Evolutionary conservation across 2,329 filamentous ascomycete genomes (phyloP).

Genomic region (Fusarium pseudocircinatum): DNA sequence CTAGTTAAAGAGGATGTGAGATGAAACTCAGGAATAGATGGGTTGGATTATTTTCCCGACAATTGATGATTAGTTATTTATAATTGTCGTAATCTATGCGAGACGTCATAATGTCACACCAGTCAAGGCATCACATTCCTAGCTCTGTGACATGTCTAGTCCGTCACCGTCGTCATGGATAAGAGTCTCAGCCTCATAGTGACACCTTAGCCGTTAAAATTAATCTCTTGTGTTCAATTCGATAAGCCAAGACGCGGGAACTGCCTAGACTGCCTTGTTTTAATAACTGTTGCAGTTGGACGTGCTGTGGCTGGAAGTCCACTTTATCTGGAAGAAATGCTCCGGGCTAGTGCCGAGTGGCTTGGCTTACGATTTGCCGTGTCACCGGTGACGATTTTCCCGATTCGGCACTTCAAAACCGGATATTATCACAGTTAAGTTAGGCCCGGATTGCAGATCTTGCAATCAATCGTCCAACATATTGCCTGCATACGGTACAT

Average conservation of each 20-base stretch:
- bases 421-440: background rate
- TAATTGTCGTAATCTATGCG: background rate
- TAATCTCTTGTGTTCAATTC: background rate
- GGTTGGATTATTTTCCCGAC: background rate
- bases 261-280: background rate
- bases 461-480: background rate
- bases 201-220: too few relatives aligned
- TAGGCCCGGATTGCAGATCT: background rate
- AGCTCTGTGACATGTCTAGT: background rate
- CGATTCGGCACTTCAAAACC: too few relatives aligned
- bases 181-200: background rate
- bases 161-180: background rate
- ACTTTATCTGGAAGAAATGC: background rate
- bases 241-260: background rate
- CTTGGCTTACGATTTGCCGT: background rate
- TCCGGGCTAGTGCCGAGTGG: background rate
- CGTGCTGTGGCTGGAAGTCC: background rate
- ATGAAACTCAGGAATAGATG: rapidly evolving
- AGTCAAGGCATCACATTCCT: background rate
- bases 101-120: background rate
- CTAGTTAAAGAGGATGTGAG: background rate
- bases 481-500: background rate
- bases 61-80: background rate
- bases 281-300: background rate
- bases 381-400: background rate